Conservation (phyloP, 805 yeast genomes). For the Saccharomycopsis fibuligera region DNA sequence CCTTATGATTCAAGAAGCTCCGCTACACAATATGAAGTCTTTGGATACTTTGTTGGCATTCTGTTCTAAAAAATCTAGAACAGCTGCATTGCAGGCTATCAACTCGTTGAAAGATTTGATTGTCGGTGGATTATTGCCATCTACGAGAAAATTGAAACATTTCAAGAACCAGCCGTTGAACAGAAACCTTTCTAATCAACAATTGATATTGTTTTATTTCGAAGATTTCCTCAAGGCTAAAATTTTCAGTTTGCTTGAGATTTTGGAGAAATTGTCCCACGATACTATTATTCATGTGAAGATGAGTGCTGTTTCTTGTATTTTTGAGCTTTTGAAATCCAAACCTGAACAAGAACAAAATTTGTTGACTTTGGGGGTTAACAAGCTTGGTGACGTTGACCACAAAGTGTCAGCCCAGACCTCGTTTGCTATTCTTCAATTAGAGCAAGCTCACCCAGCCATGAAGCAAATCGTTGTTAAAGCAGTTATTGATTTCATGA, state of each 20-base stretch:
- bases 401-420: conserved; percentile 86
- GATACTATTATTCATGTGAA: conserved; percentile 89
- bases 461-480: conserved; percentile 82
- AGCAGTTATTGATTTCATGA: conserved; percentile 72
- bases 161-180: conserved; percentile 71
- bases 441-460: conserved; percentile 90
- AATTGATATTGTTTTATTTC: conserved; percentile 70
- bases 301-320: conserved; percentile 64
- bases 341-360: conserved; percentile 98
- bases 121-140: conserved; percentile 73
- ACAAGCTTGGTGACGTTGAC: conserved; percentile 90
- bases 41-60: conserved; percentile 69
- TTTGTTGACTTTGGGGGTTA: conserved; percentile 79
- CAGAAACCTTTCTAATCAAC: conserved; percentile 40
- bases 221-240: conserved; percentile 82
- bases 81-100: conserved; percentile 85
- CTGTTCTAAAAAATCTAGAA: conserved; percentile 88
- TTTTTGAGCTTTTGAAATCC: conserved; percentile 70
- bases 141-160: conserved; percentile 68
- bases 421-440: conserved; percentile 69
- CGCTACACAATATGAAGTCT: conserved; percentile 80
- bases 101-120: conserved; percentile 87
- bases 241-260: conserved; percentile 69
- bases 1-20: conserved; percentile 89
- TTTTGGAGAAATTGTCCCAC: conserved; percentile 74